Base-by-base conservation (phyloP, 1,139 yeast species). In the Lodderomyces pseudojiufengensis region DNA sequence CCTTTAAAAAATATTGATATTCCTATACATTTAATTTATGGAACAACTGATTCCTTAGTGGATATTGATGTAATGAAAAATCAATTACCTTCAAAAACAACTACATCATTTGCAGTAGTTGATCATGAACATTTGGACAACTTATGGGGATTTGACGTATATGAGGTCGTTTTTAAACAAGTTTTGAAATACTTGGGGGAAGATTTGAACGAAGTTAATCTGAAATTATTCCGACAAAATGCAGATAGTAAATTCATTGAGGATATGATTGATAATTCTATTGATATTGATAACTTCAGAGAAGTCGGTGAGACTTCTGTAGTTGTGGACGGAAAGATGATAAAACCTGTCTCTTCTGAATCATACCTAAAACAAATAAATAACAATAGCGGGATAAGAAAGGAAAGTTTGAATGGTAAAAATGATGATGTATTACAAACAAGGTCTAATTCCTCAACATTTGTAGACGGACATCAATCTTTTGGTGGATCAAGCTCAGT, bases 121-220 rank as follows among this genome's bases (percentile, higher is more conserved):
- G 63, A 68, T 22, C 94, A 87, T 54, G 97, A 90, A 59, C 97
- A 90, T 59, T 64, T 90, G 42, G 97, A 90, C 54, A 73, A 90
- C 47, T 63, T 90, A 20, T 90, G 97, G 97, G 96, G 96, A 6
- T 63, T 69, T 24, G 76, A 80, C 38, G 84, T 83, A 1, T 75
- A 74, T 27, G 61, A 65, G 2, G 36, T 32, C n/a, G 65, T 61
- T 1, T 67, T 70, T 45, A 55, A 51, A 9, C 73, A 78, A 45
- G 81, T 85, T 0, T 52, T 77, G 22, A 50, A 57, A n/a, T 60
- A 56, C 34, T 53, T 68, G 36, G 62, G 60, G 0, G 60, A 61
- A 32, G 48, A 51, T 32, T 21, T 38, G 2, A 42, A 39, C 10
- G 42, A 35, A 5, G 45, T 42, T 8, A 39, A 37, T 29, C 41